Base-by-base conservation (phyloP, 768 basidiomycete species). In the Strobilomyces confusus region DNA sequence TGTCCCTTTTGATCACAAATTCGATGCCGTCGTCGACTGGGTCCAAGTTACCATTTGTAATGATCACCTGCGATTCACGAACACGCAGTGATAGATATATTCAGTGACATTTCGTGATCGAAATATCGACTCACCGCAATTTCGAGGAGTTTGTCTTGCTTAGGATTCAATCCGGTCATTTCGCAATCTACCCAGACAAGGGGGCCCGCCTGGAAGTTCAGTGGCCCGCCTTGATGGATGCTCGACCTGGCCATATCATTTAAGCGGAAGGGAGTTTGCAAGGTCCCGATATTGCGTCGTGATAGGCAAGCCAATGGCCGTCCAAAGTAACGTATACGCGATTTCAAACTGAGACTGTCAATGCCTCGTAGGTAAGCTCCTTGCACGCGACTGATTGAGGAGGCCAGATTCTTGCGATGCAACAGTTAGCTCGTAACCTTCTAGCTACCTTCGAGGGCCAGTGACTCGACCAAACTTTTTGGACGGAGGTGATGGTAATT, bases 21-120 rank as follows among this genome's bases (percentile, higher is more conserved):
- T 86, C 74, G 19, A 95, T 71, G 12, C 94, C 93, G 13, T 86
- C 78, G 65, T 97, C 92, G 5, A 97, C 86, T 12, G 80, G 65
- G 23, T 91, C 78, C 37, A 98, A 73, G 58, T 92, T 79, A 5
- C 92, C 92, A 60, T 95, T 78, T 2, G 94, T 95, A 54, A 98
- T 89, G 32, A 97, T 72, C 36, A 95, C 91, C 77, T 93, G 26
- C 26, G 26, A 26, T 8, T 4, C 26, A 65, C 17, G 30, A 44
- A 9, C 4, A 19, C 5, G n/a, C 12, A n/a, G n/a, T 9, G 17
- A 25, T 33, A 26, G 26, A 25, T 20, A 4, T 19, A 1, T 25
- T 5, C 9, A 5, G 47, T 33, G 15, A 25, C 14, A 1, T 6
- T 4, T 22, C 25, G 19, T 25, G 6, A 12, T 22, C 11, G 22